Base-by-base conservation (phyloP, 2,329 filamentous ascomycete species). In the Penicillium brevicompactum region DNA sequence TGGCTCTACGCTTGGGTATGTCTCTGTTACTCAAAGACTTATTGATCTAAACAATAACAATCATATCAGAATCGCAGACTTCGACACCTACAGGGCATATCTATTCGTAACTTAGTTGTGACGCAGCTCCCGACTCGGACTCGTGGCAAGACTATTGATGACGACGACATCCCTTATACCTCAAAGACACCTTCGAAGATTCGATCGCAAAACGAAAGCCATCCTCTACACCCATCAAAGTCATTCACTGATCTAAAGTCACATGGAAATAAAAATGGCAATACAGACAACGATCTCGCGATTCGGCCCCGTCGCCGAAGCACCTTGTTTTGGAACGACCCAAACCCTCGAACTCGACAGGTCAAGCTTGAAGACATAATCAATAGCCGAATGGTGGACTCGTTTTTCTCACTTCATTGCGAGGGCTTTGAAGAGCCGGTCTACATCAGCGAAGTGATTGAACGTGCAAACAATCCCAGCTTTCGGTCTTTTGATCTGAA, bases 381-480 rank as follows among this genome's bases (percentile, higher is more conserved):
- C 27, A 85, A 87, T 49, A 84, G 81, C 64, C 82, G 85, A 49
- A 87, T 94, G 74, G 91, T 88, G n/a, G 89, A 97, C 74, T 87
- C 88, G 14, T 97, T 96, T 81, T 94, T 96, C 73, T 90, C 91
- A 2, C 70, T 97, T 49, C 92, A 97, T 72, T 84, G 87, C 44
- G 78, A 84, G 1, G 83, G 77, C 3, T 75, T 85, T 49, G 74
- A 81, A 45, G 87, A 91, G 14, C 92, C 93, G 0, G 77, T 97
- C n/a, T 97, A 97, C 71, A 84, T 96, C 65, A 96, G 92, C 68
- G 93, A 97, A 75, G 80, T 89, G 21, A 84, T 87, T 27, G 84
- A 89, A 63, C 86, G 86, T 67, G 87, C 90, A n/a, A 92, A 91
- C 75, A 97, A 97, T 71, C 94, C 94, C 60, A 91, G 89, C 65